Evolutionary conservation across 345 rosid species (phyloP), one percentile per base, ranked within the genome.

Genomic region (Xanthoceras sorbifolium): DNA sequence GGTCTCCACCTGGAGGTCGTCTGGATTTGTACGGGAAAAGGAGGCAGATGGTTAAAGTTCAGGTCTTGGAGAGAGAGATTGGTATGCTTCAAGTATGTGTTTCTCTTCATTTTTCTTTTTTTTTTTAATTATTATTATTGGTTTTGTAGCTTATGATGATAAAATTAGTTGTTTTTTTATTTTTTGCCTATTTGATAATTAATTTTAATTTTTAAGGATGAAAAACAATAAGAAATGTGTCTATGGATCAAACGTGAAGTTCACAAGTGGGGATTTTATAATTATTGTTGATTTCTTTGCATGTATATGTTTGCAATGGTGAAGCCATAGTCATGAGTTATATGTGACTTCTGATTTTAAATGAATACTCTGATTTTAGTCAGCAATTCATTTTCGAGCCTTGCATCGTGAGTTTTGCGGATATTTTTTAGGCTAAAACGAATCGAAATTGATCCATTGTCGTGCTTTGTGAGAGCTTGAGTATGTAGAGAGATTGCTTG

Each of bases 61-160:
- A 84, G 77, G 78, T 81, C 69, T 82, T 86, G 77, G 89, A 86
- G 77, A 79, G 83, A 73, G 91, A 88, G 77, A 81, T 86, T 81
- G 81, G 71, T 28, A 36, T 77, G 76, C 86, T 88, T 77, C 82
- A 86, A 86, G 89, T 81, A 31, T 29, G 9, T 6, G 6, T 82
- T 17, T 61, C 9, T 12, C 32, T 46, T 52, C 17, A 25, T 34
- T 11, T 5, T 0, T 55, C 15, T 36, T 23, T 14, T 2, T 2
- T 8, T 4, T 48, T 23, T 72, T 36, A 22, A 9, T 42, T 42
- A 42, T 42, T 42, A 9, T 42, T 42, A 42, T 50, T 32, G 46
- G 46, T 6, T 18, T 28, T 4, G 9, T 63, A 12, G 38, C 4
- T 28, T 15, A 17, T 29, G 67, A 28, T 32, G 36, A 32, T 32